These are phyloP conservation scores for Trypanosoma brucei DNA, from an alignment of 208 protist species.

Conservation along the genomic window DNA sequence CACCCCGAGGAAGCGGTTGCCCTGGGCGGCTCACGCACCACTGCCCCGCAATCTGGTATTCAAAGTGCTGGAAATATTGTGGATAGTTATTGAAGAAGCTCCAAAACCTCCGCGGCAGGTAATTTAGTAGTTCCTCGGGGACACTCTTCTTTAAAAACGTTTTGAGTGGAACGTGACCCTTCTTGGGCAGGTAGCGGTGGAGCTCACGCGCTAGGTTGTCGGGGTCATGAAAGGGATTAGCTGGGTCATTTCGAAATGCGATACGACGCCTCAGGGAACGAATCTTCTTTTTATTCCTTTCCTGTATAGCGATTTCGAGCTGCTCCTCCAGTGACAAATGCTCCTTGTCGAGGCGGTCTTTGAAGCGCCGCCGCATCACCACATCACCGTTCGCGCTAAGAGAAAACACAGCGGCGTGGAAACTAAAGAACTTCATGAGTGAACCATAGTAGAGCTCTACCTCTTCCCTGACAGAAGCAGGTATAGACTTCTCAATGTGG, in stretches of 20 bases:
- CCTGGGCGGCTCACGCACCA: conserved; percentile 75
- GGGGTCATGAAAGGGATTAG: conserved; percentile 83
- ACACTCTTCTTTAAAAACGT: conserved; percentile 58
- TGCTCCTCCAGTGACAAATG: conserved; percentile 81
- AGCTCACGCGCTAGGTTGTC: conserved; percentile 87
- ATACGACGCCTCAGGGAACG: conserved; percentile 72
- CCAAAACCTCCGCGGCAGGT: conserved; percentile 58
- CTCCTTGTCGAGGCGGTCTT: conserved; percentile 50
- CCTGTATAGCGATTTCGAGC: conserved; percentile 55
- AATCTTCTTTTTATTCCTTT: conserved; percentile 55
- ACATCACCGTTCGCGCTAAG: conserved; percentile 48
- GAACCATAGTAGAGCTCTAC: conserved; percentile 59
- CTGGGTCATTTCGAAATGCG: conserved; percentile 80
- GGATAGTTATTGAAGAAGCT: conserved; percentile 83
- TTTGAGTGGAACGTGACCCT: conserved; percentile 62
- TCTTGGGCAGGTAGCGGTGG: conserved; percentile 62
- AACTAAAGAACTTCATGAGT: conserved; percentile 45
- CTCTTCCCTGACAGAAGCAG: conserved; percentile 32
- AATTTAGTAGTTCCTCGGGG: conserved; percentile 71
- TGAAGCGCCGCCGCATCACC: conserved; percentile 77
- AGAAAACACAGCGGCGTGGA: conserved; percentile 71
- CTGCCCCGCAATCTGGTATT: conserved; percentile 60
- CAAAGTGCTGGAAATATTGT: conserved; percentile 84
- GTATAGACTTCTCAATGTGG: conserved; percentile 27
- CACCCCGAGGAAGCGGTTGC: conserved; percentile 72